Base-by-base conservation (phyloP, 2,329 filamentous ascomycete genomes). In the Talaromyces sp. region DNA sequence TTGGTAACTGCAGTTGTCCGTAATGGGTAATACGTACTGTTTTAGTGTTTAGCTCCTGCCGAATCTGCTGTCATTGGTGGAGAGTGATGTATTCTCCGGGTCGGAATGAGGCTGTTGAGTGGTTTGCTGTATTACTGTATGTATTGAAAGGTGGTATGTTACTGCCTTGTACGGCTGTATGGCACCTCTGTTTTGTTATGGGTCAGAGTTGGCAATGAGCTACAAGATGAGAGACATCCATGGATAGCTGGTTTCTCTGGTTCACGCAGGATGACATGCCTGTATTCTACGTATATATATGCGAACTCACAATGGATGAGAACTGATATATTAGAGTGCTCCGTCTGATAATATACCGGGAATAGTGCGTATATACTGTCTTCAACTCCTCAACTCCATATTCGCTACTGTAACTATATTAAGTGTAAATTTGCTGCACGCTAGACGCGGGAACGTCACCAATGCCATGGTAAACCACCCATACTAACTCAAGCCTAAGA, bases 401-500 rank as follows among this genome's bases (percentile, higher is more conserved):
- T 54, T n/a, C 11, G 28, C 28, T 54, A 28, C n/a, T 35, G 50
- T 37, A 54, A 23, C 31, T 54, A 54, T 35, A 35, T 54, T 23
- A 54, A 54, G 50, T 54, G 50, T 52, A 52, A 28, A 21, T 28
- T 57, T 57, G 23, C 54, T 57, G 54, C 54, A 57, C 54, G 42
- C 28, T 60, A 60, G 42, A 37, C 28, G 28, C 57, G 57, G 57
- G 57, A 59, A 39, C 57, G 28, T 50, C 42, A 60, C 58, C 58
- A 60, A 50, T 46, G 42, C 58, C 58, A 60, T 60, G 58, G 58
- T 60, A 60, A 60, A 42, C 31, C 21, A 25, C 44, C 58, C 42
- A 9, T 50, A 31, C 46, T 50, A 50, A 50, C 25, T 18, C 46
- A 50, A 50, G 31, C 31, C 50, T 52, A 37, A 55, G n/a, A 54